Conservation (phyloP, 352 stramenopile genomes). For the Phytophthora sojae region DNA sequence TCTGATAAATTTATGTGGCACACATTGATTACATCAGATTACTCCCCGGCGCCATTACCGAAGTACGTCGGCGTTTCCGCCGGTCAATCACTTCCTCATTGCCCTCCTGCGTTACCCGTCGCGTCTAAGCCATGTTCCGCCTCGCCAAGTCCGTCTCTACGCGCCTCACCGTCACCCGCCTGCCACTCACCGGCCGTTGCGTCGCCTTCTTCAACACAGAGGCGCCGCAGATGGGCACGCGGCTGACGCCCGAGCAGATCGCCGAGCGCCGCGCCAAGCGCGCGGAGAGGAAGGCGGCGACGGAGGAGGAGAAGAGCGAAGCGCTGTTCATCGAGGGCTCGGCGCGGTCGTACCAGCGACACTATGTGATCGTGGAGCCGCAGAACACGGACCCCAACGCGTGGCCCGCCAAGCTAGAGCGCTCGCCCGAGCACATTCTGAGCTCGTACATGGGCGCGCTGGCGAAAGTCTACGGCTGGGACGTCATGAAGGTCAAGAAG, state of each 20-base stretch:
- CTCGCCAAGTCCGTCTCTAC: slow-evolving; percentile 17
- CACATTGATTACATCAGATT: slow-evolving; percentile 1
- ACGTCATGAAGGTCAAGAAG: slow-evolving; percentile 45
- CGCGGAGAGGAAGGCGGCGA: slow-evolving; percentile 20
- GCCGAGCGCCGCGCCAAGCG: slow-evolving; percentile 42
- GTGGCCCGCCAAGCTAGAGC: slow-evolving; percentile 80
- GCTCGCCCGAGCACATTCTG: slow-evolving; percentile 65
- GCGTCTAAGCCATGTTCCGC: slow-evolving; percentile 17
- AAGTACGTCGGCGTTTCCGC: slow-evolving; percentile 9
- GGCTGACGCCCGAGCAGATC: slow-evolving; percentile 38
- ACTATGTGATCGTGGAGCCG: slow-evolving; percentile 68
- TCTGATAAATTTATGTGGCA: no score
- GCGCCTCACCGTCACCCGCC: slow-evolving; percentile 4
- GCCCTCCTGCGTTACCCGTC: not conserved
- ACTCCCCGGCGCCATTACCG: slow-evolving; percentile 5
- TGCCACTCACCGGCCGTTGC: slow-evolving; percentile 8
- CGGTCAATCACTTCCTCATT: slow-evolving; percentile 21
- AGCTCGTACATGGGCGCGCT: slow-evolving; percentile 45
- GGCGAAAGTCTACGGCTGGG: slow-evolving; percentile 34
- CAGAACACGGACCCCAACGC: slow-evolving; percentile 42
- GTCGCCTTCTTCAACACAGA: slow-evolving; percentile 26
- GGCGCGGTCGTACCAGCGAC: slow-evolving; percentile 58
- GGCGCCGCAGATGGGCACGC: slow-evolving; percentile 30
- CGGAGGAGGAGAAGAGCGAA: slow-evolving; percentile 21
- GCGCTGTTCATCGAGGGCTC: slow-evolving; percentile 67